Percentiles rank a stretch among this genome's conserved stretches.
Conservation (phyloP, 371 early-diverging fungal genomes). For the Lichtheimia corymbifera region DNA sequence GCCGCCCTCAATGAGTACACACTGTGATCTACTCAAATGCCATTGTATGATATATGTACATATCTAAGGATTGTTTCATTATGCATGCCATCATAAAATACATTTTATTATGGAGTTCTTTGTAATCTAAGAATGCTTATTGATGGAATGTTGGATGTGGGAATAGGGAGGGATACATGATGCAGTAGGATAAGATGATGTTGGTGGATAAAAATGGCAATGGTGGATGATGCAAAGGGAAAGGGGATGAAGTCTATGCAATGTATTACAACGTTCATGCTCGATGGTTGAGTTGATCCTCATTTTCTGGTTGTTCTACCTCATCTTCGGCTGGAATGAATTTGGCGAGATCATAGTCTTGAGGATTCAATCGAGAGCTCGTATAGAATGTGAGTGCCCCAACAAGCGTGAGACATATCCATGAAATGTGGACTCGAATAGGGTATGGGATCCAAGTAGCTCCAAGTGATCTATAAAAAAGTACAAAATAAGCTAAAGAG, state of each 20-base stretch:
- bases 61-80: not conserved
- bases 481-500: no score
- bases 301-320: conserved; percentile 7
- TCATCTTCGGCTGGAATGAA: conserved; percentile 8
- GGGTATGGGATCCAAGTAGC: conserved; percentile 27
- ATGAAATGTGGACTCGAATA: conserved; percentile 33
- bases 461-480: conserved; percentile 11
- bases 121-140: not conserved
- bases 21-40: not conserved
- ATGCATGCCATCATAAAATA: not conserved
- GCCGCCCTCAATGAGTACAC: not conserved
- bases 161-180: not conserved
- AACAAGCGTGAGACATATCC: conserved; percentile 21
- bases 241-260: not conserved
- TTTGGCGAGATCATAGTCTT: conserved; percentile 17
- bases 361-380: conserved; percentile 21
- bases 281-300: conserved; percentile 4
- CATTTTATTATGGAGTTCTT: not conserved
- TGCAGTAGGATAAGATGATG: not conserved
- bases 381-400: conserved; percentile 25
- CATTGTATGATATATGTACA: no score
- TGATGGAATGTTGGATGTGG: not conserved
- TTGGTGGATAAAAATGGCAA: no score
- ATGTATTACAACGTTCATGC: not conserved
- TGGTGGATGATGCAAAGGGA: not conserved